A percentile compares a stretch with the other conserved stretches of the same genome.
Conservation (phyloP, 2,329 filamentous ascomycete species). For the Colletotrichum horii region DNA sequence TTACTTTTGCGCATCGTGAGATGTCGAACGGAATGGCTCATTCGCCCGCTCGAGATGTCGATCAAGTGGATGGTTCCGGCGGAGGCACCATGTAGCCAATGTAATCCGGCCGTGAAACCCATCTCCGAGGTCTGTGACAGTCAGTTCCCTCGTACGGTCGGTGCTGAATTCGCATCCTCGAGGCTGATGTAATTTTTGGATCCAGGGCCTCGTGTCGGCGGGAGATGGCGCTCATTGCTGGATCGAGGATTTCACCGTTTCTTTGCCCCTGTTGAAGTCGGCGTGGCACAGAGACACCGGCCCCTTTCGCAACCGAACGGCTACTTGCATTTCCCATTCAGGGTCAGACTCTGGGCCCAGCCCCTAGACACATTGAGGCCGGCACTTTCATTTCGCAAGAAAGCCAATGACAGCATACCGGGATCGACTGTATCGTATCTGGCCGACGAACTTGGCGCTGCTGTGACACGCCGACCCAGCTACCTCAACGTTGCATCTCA, state of each 20-base stretch:
- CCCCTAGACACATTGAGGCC: neutral
- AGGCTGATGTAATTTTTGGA: neutral
- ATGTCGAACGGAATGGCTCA: neutral
- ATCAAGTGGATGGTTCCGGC: neutral
- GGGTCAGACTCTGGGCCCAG: neutral
- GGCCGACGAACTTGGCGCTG: neutral
- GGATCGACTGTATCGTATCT: neutral
- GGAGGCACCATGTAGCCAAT: neutral
- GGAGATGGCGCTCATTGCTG: neutral
- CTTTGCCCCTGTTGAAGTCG: neutral
- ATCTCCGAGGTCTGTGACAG: neutral
- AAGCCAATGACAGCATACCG: neutral
- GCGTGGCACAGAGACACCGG: neutral
- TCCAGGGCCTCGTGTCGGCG: neutral
- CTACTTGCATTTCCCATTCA: neutral
- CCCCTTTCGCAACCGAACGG: neutral
- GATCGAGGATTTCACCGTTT: neutral
- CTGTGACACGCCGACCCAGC: neutral
- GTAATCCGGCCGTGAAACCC: neutral
- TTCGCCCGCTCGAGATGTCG: neutral
- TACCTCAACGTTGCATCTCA: neutral
- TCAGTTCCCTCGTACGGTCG: neutral
- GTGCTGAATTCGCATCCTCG: neutral
- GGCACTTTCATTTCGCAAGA: neutral
- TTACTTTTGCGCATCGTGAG: neutral